A percentile compares a stretch with the other conserved stretches of the same genome.
Evolutionary conservation across 2,329 filamentous ascomycete species (phyloP).

Genomic region (Fusarium duplospermum): DNA sequence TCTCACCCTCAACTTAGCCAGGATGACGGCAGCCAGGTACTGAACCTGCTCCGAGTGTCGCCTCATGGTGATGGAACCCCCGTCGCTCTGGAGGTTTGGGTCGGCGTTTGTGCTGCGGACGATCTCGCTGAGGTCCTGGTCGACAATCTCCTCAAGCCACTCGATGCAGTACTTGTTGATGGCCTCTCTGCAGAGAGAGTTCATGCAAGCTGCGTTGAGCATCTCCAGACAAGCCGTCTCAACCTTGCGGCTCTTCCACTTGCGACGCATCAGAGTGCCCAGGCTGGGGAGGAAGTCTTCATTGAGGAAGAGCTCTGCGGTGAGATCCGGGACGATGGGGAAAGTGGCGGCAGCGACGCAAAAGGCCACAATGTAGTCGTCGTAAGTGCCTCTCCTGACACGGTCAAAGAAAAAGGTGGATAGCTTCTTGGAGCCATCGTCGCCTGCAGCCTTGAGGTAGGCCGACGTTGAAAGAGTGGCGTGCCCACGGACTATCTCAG

Average conservation of each 20-base stretch:
- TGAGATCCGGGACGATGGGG: slow-evolving; percentile 82
- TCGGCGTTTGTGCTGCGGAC: slow-evolving; percentile 63
- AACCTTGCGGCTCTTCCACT: slow-evolving; percentile 86
- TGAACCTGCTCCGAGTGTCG: slow-evolving; percentile 71
- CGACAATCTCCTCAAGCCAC: slow-evolving; percentile 88
- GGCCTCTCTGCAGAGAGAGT: slow-evolving; percentile 82
- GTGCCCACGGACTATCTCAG: slow-evolving; percentile 79
- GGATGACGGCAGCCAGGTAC: slow-evolving; percentile 77
- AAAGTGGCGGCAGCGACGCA: slow-evolving; percentile 92
- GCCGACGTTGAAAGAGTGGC: slow-evolving; percentile 86
- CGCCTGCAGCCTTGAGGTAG: slow-evolving; percentile 81
- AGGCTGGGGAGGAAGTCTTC: slow-evolving; percentile 87
- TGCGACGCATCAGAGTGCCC: slow-evolving; percentile 79
- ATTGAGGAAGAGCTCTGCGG: slow-evolving; percentile 83
- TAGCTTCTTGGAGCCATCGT: slow-evolving; percentile 77
- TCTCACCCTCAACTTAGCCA: slow-evolving; percentile 76
- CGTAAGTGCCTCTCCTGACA: slow-evolving; percentile 79
- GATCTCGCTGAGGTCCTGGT: slow-evolving; percentile 72
- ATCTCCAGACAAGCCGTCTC: slow-evolving; percentile 90
- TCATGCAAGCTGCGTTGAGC: slow-evolving; percentile 91
- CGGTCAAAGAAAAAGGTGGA: slow-evolving; percentile 79
- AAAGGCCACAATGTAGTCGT: slow-evolving; percentile 91
- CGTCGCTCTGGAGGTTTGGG: slow-evolving; percentile 68
- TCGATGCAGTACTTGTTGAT: slow-evolving; percentile 86
- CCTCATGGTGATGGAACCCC: slow-evolving; percentile 69